phyloP scores from a whole-genome alignment of 768 basidiomycete genomes.

The Lanmaoa rubissima region DNA sequence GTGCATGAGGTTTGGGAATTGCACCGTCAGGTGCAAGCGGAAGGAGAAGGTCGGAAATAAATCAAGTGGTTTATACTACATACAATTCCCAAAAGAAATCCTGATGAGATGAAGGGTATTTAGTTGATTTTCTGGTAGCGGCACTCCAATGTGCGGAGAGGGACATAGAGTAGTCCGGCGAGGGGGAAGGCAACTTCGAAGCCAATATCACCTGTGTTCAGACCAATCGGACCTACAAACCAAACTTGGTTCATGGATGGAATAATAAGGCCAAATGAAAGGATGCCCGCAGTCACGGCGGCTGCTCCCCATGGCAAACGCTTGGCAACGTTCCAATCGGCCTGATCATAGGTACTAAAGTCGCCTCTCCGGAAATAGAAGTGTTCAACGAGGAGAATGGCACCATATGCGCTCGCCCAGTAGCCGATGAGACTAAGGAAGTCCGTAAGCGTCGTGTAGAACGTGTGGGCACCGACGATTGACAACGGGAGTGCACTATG shows the following conservation, averaged over 20 bases:
- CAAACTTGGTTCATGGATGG: conserved; percentile 71
- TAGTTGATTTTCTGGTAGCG: conserved; percentile 29
- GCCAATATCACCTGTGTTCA: conserved; percentile 66
- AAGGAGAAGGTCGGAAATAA: background rate
- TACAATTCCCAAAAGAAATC: conserved; percentile 2
- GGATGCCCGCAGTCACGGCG: conserved; percentile 49
- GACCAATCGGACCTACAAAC: conserved; percentile 69
- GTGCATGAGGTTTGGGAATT: background rate
- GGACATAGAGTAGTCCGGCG: conserved; percentile 49
- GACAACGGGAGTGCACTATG: conserved; percentile 62
- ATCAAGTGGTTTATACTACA: conserved; percentile 7
- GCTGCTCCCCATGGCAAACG: conserved; percentile 62
- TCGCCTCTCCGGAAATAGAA: conserved; percentile 55
- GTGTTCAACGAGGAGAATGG: conserved; percentile 65
- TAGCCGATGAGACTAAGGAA: conserved; percentile 71
- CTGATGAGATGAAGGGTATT: background rate
- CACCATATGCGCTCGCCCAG: conserved; percentile 56
- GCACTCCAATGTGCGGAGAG: conserved; percentile 52
- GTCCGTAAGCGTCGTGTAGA: conserved; percentile 62
- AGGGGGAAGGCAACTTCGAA: conserved; percentile 57
- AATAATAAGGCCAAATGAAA: conserved; percentile 55
- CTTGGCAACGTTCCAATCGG: conserved; percentile 49
- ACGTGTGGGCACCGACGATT: conserved; percentile 65
- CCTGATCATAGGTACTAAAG: conserved; percentile 47
- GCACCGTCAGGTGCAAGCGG: background rate